phyloP scores from a whole-genome alignment of 306 rosid genomes.

The Malus sieversii region DNA sequence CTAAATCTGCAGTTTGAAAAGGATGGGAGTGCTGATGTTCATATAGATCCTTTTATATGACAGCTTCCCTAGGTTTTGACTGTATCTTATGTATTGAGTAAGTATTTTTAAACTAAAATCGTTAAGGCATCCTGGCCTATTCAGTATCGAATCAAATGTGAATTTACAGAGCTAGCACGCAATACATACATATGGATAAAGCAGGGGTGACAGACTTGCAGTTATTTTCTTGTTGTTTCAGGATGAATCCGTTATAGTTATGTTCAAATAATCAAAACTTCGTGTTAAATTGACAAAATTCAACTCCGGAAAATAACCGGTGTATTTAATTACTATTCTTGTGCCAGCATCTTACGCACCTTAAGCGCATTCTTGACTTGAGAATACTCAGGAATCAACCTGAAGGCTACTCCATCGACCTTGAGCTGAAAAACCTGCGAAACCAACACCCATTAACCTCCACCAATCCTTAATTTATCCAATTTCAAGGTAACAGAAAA shows the following conservation, averaged over 20 bases:
- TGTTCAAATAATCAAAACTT: background rate
- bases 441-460: background rate
- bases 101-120: too few relatives aligned
- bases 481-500: background rate
- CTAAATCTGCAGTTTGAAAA: background rate
- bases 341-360: constrained; percentile 31
- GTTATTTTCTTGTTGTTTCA: background rate
- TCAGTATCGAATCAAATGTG: background rate
- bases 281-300: background rate
- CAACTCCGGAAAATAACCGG: background rate
- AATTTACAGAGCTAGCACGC: background rate
- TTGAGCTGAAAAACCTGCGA: constrained; percentile 78
- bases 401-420: constrained; percentile 78
- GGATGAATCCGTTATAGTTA: background rate
- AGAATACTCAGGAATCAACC: constrained; percentile 78
- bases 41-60: too few relatives aligned
- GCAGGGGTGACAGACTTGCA: background rate
- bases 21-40: background rate
- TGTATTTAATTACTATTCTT: background rate
- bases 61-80: background rate
- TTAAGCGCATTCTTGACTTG: constrained; percentile 62
- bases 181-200: background rate
- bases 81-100: background rate
- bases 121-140: background rate
- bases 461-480: background rate